Percentiles rank a stretch among this genome's conserved stretches.
Evolutionary conservation across 805 yeast genomes (phyloP).

Genomic region (Ogataea degrootiae): DNA sequence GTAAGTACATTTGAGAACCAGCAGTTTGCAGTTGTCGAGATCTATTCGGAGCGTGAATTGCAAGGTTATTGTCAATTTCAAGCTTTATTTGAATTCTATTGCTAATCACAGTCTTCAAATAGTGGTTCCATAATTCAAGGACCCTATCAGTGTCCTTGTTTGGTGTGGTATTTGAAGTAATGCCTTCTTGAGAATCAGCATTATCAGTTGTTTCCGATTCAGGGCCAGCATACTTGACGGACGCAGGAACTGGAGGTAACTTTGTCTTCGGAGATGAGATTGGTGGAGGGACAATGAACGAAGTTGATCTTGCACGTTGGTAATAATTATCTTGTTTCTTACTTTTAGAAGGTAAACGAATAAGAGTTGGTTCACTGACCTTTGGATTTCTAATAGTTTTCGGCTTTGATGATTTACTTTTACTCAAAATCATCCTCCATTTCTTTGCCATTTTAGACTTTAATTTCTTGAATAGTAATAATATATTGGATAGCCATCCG

Average conservation of each 20-base stretch:
- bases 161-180: not conserved
- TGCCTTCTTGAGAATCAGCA: not conserved
- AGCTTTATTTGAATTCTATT: constrained; percentile 27
- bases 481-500: constrained; percentile 24
- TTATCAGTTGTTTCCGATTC: not conserved
- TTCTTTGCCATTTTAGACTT: constrained; percentile 10
- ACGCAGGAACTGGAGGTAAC: too few species aligned
- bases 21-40: too few species aligned
- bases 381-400: not conserved
- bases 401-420: constrained; percentile 4
- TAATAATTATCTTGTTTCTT: not conserved
- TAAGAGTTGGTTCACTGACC: not conserved
- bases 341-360: not conserved
- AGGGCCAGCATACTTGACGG: not conserved
- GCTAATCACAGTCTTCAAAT: constrained; percentile 19
- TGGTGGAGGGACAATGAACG: not conserved
- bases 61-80: constrained; percentile 15
- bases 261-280: not conserved
- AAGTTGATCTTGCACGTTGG: not conserved
- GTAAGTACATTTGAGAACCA: not conserved
- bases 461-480: constrained; percentile 8
- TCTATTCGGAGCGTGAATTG: too few species aligned
- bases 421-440: constrained; percentile 18
- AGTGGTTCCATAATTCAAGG: constrained; percentile 25
- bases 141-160: constrained; percentile 10